phyloP scores from a whole-genome alignment of 169 alveolate genomes.

The Cryptosporidium parvum region DNA sequence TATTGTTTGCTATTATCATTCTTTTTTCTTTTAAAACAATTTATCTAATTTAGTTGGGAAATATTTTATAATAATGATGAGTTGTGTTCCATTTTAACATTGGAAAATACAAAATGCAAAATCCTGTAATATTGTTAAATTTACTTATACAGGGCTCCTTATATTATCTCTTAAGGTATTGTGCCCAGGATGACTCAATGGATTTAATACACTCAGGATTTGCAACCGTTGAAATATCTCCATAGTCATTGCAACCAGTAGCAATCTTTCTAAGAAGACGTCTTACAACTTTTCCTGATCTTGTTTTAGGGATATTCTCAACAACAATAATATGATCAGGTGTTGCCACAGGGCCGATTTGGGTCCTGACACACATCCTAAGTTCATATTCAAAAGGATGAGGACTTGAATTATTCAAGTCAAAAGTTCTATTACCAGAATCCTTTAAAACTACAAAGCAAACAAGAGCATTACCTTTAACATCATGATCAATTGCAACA shows the following conservation, averaged over 20 bases:
- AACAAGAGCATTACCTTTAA: slow-evolving; percentile 93
- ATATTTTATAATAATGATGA: no score
- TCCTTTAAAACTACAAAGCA: slow-evolving; percentile 90
- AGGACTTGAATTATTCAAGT: slow-evolving; percentile 12
- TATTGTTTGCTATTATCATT: background rate
- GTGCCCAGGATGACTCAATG: slow-evolving; percentile 76
- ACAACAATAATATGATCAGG: slow-evolving; percentile 90
- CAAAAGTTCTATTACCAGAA: background rate
- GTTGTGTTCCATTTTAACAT: background rate
- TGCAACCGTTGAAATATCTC: slow-evolving; percentile 88
- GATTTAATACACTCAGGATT: slow-evolving; percentile 85
- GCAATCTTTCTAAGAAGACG: slow-evolving; percentile 92
- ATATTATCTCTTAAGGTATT: slow-evolving; percentile 21
- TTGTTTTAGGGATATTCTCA: slow-evolving; percentile 91
- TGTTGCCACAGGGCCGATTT: slow-evolving; percentile 93
- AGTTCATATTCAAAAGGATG: slow-evolving; percentile 68
- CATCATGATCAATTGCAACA: slow-evolving; percentile 92
- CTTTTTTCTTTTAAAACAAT: background rate
- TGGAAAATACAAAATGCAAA: background rate
- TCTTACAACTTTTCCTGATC: slow-evolving; percentile 94
- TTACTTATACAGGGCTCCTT: background rate
- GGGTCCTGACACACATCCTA: slow-evolving; percentile 82
- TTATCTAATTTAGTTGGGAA: background rate
- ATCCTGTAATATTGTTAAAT: background rate
- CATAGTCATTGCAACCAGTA: slow-evolving; percentile 83